phyloP scores from a whole-genome alignment of 129 eudicot species.

The Dittrichia graveolens region DNA sequence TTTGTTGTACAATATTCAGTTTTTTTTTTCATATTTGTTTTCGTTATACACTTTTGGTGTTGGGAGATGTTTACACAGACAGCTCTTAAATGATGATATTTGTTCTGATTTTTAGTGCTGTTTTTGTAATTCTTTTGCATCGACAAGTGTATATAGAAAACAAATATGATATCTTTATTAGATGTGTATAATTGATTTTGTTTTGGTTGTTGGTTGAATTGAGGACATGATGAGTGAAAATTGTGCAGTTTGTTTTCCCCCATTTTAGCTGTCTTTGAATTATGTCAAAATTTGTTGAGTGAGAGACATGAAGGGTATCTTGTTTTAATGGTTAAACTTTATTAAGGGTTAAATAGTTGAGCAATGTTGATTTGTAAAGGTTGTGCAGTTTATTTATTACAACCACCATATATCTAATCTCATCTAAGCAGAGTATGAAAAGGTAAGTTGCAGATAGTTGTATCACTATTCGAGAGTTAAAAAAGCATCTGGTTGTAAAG shows the following conservation, averaged over 20 bases:
- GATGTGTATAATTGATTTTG: constrained; percentile 40
- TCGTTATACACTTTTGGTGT: constrained; percentile 33
- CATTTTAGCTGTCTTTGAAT: neutral
- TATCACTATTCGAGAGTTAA: too few species aligned
- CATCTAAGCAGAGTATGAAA: too few species aligned
- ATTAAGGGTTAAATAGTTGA: too few species aligned
- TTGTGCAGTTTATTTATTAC: too few species aligned
- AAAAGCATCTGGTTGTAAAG: too few species aligned
- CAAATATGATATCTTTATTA: constrained; percentile 25
- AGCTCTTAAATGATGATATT: neutral
- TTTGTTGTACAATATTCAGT: constrained; percentile 8
- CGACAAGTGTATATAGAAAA: constrained; percentile 32
- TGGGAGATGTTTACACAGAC: neutral
- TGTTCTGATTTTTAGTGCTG: neutral
- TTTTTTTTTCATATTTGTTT: constrained; percentile 28
- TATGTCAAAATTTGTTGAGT: neutral
- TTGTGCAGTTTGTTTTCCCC: constrained; percentile 28
- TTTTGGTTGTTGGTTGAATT: constrained; percentile 30
- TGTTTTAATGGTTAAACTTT: too few species aligned
- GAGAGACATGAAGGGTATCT: too few species aligned
- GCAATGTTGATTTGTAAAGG: too few species aligned
- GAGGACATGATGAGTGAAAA: constrained; percentile 34
- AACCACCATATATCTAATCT: too few species aligned
- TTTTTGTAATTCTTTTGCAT: constrained; percentile 25
- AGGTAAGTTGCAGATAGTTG: too few species aligned